Percentiles rank a stretch among this genome's conserved stretches.
These are phyloP conservation scores for Ascochyta fabae DNA, from an alignment of 2,329 filamentous ascomycete species.

Conservation along the genomic window DNA sequence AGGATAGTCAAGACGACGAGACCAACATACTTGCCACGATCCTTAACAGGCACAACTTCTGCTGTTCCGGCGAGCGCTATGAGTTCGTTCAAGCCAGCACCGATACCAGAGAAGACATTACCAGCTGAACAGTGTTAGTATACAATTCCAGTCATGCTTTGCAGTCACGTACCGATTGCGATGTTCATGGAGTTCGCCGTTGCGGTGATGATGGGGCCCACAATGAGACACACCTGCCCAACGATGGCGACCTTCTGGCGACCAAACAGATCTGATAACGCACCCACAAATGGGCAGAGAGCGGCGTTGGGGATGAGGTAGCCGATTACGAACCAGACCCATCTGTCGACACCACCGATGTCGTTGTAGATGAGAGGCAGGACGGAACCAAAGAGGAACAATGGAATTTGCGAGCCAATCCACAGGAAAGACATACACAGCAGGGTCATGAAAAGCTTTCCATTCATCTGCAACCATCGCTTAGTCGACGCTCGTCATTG, in stretches of 20 bases:
- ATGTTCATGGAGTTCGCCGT: slow-evolving; percentile 42
- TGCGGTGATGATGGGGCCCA: slow-evolving; percentile 43
- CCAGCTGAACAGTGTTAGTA: slow-evolving; percentile 24
- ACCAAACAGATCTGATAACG: slow-evolving; percentile 45
- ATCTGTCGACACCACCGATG: slow-evolving; percentile 65
- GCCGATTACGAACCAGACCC: slow-evolving; percentile 61
- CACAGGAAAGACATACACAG: slow-evolving; percentile 66
- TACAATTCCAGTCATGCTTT: too few relatives aligned
- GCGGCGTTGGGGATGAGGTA: slow-evolving; percentile 64
- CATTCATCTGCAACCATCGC: slow-evolving; percentile 24
- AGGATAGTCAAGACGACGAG: slow-evolving; percentile 66
- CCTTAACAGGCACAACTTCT: slow-evolving; percentile 69
- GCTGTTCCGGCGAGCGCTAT: slow-evolving; percentile 72
- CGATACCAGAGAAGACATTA: slow-evolving; percentile 64
- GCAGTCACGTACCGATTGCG: slow-evolving; percentile 30
- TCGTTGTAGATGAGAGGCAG: slow-evolving; percentile 62
- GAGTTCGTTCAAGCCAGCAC: slow-evolving; percentile 71
- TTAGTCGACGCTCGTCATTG: not conserved
- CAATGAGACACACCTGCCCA: slow-evolving; percentile 44
- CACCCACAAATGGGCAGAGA: slow-evolving; percentile 69
- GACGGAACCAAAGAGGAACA: slow-evolving; percentile 55
- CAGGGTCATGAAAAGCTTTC: slow-evolving; percentile 61
- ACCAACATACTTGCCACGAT: slow-evolving; percentile 69
- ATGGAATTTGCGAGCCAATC: slow-evolving; percentile 66
- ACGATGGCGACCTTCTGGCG: slow-evolving; percentile 41